Evolutionary conservation across 2,329 filamentous ascomycete species (phyloP), one percentile per base, ranked within the genome.

Genomic region (Penicillium sp.): DNA sequence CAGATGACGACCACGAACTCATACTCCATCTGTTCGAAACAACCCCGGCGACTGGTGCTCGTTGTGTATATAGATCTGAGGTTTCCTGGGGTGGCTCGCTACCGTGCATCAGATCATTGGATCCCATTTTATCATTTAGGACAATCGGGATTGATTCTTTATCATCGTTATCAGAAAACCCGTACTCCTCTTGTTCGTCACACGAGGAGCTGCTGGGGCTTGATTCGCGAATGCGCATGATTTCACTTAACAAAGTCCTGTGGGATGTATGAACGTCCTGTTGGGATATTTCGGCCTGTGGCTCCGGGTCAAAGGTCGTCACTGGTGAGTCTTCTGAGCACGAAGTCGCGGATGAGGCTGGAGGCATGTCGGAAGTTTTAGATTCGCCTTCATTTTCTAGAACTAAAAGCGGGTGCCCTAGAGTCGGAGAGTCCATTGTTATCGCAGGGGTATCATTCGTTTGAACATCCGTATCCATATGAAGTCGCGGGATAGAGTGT

Each of bases 241-340:
- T 82, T 47, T 83, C 81, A 56, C 72, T 79, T 21, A 83, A 69
- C 7, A 84, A 69, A n/a, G 79, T 79, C 44, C 76, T 73, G 56
- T 80, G 76, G 26, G 75, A 73, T 8, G 67, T 49, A 58, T 72
- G 70, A 21, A 71, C 52, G 17, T 74, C 71, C 30, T 73, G 69
- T 60, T 68, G 73, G 60, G 68, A 83, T 78, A 77, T 66, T n/a
- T 88, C 85, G 1, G 84, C 86, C 71, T 92, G 90, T 23, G 88
- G 83, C 67, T 92, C 90, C n/a, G 82, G 84, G 67, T 93, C 91
- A 67, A 92, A 91, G 31, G 76, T 73, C 5, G 81, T 83, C 41
- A 75, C 75, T 69, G 91, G 88, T 0, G 90, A 92, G 7, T 84
- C 84, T 47, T 83, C 83, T n/a, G 88, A 89, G 6, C 78, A 79